These are phyloP conservation scores for Amylocarpus encephaloides DNA, from an alignment of 2,329 filamentous ascomycete species.

Conservation along the genomic window DNA sequence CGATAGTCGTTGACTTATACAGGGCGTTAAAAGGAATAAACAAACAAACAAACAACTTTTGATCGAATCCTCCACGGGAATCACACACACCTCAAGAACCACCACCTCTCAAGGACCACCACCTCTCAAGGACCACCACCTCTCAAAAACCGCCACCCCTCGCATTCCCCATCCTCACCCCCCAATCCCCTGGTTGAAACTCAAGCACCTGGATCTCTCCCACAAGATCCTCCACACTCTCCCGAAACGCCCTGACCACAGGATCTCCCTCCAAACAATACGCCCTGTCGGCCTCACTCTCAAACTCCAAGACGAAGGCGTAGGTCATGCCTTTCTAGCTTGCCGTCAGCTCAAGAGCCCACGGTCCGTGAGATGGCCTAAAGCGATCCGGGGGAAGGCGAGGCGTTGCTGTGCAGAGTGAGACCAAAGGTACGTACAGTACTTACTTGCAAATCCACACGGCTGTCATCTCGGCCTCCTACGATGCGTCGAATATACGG, in stretches of 20 bases:
- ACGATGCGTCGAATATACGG: background rate
- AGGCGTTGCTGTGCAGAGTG: too few species aligned
- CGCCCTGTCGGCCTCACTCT: slow-evolving; percentile 55
- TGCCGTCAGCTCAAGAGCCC: too few species aligned
- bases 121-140: background rate
- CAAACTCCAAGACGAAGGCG: slow-evolving; percentile 62
- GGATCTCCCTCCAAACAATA: slow-evolving; percentile 64
- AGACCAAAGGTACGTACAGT: too few species aligned
- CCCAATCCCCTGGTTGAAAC: slow-evolving; percentile 42
- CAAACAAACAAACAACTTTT: too few species aligned
- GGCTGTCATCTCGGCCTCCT: background rate
- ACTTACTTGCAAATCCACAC: background rate
- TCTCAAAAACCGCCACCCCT: background rate
- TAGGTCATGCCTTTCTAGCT: slow-evolving; percentile 56
- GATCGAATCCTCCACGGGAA: too few species aligned
- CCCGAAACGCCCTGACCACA: slow-evolving; percentile 52
- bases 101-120: background rate
- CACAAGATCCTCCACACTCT: slow-evolving; percentile 40
- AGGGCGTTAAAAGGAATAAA: too few species aligned
- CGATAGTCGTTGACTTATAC: too few species aligned
- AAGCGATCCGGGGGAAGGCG: background rate
- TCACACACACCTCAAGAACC: background rate
- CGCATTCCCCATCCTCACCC: background rate
- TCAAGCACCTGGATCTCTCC: slow-evolving; percentile 51
- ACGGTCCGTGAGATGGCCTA: too few species aligned